A percentile compares a stretch with the other conserved stretches of the same genome.
phyloP scores from a whole-genome alignment of 441 rosid genomes.

The Mallotus repandus region DNA sequence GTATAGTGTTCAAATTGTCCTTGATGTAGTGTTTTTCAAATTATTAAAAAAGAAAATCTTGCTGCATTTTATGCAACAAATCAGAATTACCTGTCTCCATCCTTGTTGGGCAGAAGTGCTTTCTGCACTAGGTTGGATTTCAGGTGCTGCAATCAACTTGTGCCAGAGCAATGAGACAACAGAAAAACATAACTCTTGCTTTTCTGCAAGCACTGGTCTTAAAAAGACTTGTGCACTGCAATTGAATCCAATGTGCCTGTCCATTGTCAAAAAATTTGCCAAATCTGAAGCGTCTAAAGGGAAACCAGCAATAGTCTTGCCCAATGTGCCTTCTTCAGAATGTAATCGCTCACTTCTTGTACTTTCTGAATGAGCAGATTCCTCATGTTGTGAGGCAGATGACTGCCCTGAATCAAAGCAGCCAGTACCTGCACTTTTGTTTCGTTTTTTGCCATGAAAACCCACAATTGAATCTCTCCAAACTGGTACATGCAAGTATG shows the following conservation, averaged over 20 bases:
- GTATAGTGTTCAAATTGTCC: background rate
- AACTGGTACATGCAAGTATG: constrained; percentile 64
- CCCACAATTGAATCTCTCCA: constrained; percentile 58
- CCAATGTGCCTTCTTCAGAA: constrained; percentile 49
- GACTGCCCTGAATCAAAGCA: constrained; percentile 46
- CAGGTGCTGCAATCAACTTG: constrained; percentile 90
- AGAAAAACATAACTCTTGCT: constrained; percentile 93
- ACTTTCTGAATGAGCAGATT: constrained; percentile 40
- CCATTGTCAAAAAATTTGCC: constrained; percentile 94
- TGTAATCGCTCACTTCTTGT: constrained; percentile 44
- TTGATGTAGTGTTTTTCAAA: background rate
- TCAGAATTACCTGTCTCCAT: constrained; percentile 89
- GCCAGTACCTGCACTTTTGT: constrained; percentile 39
- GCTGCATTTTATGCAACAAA: background rate
- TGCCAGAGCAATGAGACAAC: constrained; percentile 97
- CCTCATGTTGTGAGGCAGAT: constrained; percentile 41
- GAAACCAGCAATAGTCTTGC: constrained; percentile 60
- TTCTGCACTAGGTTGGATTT: constrained; percentile 85
- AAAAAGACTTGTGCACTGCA: constrained; percentile 87
- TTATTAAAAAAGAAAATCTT: background rate
- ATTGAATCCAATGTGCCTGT: constrained; percentile 88
- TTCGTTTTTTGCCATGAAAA: constrained; percentile 49
- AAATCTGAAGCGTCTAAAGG: constrained; percentile 92
- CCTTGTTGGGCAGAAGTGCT: constrained; percentile 99
- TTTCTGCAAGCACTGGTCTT: constrained; percentile 84